Evolutionary conservation across 2,329 filamentous ascomycete species (phyloP), one percentile per base, ranked within the genome.

Genomic region (Fusarium pseudograminearum): DNA sequence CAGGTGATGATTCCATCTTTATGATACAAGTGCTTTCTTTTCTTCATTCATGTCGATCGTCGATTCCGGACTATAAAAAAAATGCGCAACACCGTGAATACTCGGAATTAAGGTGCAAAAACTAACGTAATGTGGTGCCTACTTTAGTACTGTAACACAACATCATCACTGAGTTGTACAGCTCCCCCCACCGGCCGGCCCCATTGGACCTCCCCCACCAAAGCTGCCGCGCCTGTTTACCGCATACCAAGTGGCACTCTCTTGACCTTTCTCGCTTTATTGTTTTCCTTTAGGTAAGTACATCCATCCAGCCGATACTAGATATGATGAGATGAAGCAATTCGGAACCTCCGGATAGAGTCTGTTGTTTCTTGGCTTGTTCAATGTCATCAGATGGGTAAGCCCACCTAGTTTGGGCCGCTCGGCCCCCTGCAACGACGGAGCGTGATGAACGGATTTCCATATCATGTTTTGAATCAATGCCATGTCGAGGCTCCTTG

Each of bases 281-380:
- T 50, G 14, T 47, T 47, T 38, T 45, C 22, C 30, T 33, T 24
- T 30, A 18, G 31, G 12, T 28, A 28, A 12, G 16, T 20, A 7
- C n/a, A 12, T 40, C 12, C 38, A 20, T 20, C 14, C 16, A 18
- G 41, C n/a, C n/a, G 5, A 9, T 10, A 14, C 7, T 22, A 18
- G 15, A 26, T 42, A 40, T 40, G 48, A 28, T 20, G n/a, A 33
- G 46, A 67, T 69, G 71, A 76, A 73, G 72, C 63, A 70, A 76
- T 72, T 74, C 74, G 75, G 74, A 76, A 73, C 67, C 67, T 36
- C 70, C 73, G 73, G 73, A 68, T 67, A 26, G 41, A 18, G 20
- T 24, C 22, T 20, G 4, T 38, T 24, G 18, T 28, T 51, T 52
- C 54, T 70, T 58, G 52, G 65, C 64, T 61, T 18, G 33, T 45